Evolutionary conservation across 2,329 filamentous ascomycete genomes (phyloP).

Genomic region (Xylariales sp.): DNA sequence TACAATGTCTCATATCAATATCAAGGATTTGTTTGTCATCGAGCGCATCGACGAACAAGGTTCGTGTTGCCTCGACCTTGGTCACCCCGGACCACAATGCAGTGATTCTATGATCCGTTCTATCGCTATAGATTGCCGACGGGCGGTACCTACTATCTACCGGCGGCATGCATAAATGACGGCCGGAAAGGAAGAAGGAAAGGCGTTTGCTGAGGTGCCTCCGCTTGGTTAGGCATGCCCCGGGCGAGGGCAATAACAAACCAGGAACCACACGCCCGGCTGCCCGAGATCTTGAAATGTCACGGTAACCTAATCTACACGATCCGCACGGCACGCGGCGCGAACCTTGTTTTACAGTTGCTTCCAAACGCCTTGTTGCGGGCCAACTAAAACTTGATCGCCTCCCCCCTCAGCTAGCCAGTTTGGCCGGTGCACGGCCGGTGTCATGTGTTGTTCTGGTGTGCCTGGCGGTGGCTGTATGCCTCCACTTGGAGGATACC

Average conservation of each 20-base stretch:
- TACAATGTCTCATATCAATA: neutral
- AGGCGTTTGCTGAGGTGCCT: neutral
- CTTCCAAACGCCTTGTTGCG: neutral
- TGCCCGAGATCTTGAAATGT: slow-evolving; percentile 20
- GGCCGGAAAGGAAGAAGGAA: too few species aligned
- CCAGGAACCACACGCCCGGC: slow-evolving; percentile 13
- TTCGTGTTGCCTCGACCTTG: neutral
- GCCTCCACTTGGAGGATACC: slow-evolving; percentile 6
- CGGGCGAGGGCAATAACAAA: neutral
- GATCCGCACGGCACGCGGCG: slow-evolving; percentile 32
- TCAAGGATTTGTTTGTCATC: neutral
- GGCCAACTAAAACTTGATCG: slow-evolving; percentile 11
- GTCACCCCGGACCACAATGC: neutral
- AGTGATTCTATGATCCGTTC: neutral
- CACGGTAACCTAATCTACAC: slow-evolving; percentile 32
- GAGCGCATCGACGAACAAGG: neutral
- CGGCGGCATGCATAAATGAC: too few species aligned
- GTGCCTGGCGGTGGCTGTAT: slow-evolving; percentile 13
- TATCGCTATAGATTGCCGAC: neutral
- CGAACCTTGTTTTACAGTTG: slow-evolving; percentile 36
- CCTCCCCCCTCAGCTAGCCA: slow-evolving; percentile 10
- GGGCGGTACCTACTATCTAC: too few species aligned
- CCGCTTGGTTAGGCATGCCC: neutral
- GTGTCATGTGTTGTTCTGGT: neutral
- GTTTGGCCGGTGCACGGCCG: slow-evolving; percentile 21